Percentiles rank a stretch among this genome's conserved stretches.
These are phyloP conservation scores for Scutellaria galericulata DNA, from an alignment of 257 asterid species.

Conservation along the genomic window DNA sequence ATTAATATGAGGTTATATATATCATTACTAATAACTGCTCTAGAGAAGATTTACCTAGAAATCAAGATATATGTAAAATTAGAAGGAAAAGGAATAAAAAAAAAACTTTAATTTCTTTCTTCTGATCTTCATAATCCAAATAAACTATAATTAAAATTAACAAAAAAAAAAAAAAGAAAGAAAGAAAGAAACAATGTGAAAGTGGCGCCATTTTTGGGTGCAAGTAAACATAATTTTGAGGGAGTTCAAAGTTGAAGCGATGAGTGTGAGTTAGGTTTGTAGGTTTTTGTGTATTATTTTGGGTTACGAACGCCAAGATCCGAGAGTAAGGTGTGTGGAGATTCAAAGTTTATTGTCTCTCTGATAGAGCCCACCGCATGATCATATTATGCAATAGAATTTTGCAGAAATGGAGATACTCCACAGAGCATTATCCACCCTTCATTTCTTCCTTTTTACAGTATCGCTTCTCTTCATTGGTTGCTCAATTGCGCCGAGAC, in stretches of 20 bases:
- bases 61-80: too few species aligned
- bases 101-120: too few species aligned
- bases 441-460: constrained; percentile 14
- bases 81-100: too few species aligned
- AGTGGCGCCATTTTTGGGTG: too few species aligned
- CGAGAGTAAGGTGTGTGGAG: not conserved
- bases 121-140: too few species aligned
- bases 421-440: constrained; percentile 24
- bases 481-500: constrained; percentile 32
- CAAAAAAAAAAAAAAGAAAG: too few species aligned
- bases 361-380: constrained; percentile 33
- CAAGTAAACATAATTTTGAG: too few species aligned
- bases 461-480: constrained; percentile 33
- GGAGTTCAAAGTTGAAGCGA: not conserved
- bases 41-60: too few species aligned
- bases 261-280: not conserved
- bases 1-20: too few species aligned
- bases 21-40: too few species aligned
- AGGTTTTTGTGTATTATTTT: not conserved
- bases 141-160: too few species aligned
- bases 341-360: not conserved
- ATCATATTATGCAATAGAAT: constrained; percentile 34
- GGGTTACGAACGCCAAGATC: not conserved
- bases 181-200: too few species aligned
- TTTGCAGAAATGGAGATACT: constrained; percentile 43